These are phyloP conservation scores for Actinomortierella wolfii DNA, from an alignment of 371 early-diverging fungal species.

Conservation along the genomic window DNA sequence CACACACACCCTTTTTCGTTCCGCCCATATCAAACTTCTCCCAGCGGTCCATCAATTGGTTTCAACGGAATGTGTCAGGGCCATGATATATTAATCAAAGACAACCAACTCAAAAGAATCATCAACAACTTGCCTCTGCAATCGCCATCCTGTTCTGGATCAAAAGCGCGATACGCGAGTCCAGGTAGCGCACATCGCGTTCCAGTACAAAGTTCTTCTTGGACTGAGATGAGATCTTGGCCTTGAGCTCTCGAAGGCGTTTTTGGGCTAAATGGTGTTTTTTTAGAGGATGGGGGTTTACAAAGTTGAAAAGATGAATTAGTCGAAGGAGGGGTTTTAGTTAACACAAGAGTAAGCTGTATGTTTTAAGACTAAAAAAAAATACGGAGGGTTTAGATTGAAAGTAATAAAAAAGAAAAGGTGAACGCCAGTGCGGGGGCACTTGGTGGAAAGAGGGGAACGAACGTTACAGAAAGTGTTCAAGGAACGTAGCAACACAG, in stretches of 20 bases:
- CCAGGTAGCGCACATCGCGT: slow-evolving; percentile 92
- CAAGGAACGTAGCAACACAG: slow-evolving; percentile 4
- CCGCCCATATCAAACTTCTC: neutral
- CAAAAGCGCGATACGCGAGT: slow-evolving; percentile 90
- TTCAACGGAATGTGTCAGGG: neutral
- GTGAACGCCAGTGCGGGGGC: no score
- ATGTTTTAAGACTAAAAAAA: no score
- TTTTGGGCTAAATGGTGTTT: slow-evolving; percentile 71
- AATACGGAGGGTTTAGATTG: no score
- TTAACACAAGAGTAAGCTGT: no score
- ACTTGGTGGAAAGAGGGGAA: neutral
- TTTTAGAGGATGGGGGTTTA: neutral
- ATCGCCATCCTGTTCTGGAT: slow-evolving; percentile 94
- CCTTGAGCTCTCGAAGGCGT: slow-evolving; percentile 84
- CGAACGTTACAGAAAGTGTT: neutral
- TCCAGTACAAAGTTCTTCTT: slow-evolving; percentile 96
- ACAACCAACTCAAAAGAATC: slow-evolving; percentile 19
- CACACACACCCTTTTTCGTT: slow-evolving; percentile 13
- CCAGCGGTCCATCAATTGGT: neutral
- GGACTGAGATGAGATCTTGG: slow-evolving; percentile 88
- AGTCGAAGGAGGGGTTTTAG: neutral
- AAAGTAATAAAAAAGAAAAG: no score
- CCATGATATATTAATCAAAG: slow-evolving; percentile 42
- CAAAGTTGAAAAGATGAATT: slow-evolving; percentile 5
- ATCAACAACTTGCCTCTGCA: slow-evolving; percentile 64